Percentiles rank a stretch among this genome's conserved stretches.
phyloP scores from a whole-genome alignment of 495 filamentous ascomycete species.

The Xylaria sp. region DNA sequence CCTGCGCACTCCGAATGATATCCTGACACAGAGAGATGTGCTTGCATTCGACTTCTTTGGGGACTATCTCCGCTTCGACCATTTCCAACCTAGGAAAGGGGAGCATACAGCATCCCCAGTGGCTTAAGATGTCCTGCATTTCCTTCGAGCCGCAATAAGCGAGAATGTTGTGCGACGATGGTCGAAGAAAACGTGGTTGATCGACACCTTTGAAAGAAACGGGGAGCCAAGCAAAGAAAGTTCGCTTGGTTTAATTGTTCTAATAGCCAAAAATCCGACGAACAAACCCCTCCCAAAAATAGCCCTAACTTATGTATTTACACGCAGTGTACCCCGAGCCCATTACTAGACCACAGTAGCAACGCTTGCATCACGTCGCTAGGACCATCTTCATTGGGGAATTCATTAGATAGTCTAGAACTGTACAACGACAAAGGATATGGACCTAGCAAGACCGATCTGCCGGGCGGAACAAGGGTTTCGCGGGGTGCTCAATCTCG shows the following conservation, averaged over 20 bases:
- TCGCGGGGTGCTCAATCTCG: constrained; percentile 16
- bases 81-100: constrained; percentile 11
- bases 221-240: constrained; percentile 4
- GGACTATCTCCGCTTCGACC: constrained; percentile 17
- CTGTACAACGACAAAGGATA: background rate
- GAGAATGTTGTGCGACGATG: constrained; percentile 26
- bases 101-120: background rate
- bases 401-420: background rate
- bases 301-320: background rate
- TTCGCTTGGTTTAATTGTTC: background rate
- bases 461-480: constrained; percentile 16
- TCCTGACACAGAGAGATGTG: constrained; percentile 10
- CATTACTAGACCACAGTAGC: background rate
- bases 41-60: constrained; percentile 11
- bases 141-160: constrained; percentile 29
- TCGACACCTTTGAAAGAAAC: constrained; percentile 6
- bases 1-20: constrained; percentile 12
- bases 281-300: background rate
- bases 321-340: background rate
- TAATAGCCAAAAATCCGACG: constrained; percentile 3
- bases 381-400: background rate
- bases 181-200: constrained; percentile 25
- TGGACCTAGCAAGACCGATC: background rate
- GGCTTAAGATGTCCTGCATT: constrained; percentile 26
- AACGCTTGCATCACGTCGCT: constrained; percentile 10